Evolutionary conservation across 441 rosid species (phyloP).

Genomic region (Macaranga tanarius): DNA sequence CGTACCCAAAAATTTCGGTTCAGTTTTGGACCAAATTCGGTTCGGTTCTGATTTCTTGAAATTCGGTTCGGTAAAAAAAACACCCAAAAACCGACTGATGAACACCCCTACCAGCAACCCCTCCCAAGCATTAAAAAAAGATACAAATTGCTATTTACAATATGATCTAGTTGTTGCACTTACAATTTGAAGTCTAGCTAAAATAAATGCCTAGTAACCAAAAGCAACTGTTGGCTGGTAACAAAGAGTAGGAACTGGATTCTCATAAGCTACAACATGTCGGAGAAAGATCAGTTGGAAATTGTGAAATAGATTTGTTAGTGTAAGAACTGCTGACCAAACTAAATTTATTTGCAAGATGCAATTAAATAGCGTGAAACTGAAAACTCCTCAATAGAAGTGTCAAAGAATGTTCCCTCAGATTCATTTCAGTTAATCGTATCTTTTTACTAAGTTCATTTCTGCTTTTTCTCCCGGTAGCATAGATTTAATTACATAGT

Average conservation of each 20-base stretch:
- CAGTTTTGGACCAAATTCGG: too few species aligned
- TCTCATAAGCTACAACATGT: neutral
- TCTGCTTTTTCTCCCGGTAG: neutral
- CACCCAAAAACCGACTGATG: too few species aligned
- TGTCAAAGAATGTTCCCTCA: neutral
- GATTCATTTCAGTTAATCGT: neutral
- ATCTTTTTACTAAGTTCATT: neutral
- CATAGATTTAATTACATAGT: neutral
- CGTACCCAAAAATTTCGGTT: too few species aligned
- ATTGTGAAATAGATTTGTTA: neutral
- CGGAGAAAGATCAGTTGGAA: neutral
- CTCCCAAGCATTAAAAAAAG: too few species aligned
- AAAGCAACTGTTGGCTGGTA: neutral
- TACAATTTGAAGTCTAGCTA: neutral
- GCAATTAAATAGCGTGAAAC: neutral
- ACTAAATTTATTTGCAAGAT: neutral
- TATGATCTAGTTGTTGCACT: neutral
- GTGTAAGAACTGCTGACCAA: too few species aligned
- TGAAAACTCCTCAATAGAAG: neutral
- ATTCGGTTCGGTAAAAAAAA: too few species aligned
- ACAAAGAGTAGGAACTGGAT: neutral
- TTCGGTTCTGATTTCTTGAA: too few species aligned
- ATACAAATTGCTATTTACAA: too few species aligned
- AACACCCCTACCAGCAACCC: too few species aligned
- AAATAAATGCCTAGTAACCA: neutral